These are phyloP conservation scores for Periconia digitata DNA, from an alignment of 2,329 filamentous ascomycete genomes.

Conservation along the genomic window DNA sequence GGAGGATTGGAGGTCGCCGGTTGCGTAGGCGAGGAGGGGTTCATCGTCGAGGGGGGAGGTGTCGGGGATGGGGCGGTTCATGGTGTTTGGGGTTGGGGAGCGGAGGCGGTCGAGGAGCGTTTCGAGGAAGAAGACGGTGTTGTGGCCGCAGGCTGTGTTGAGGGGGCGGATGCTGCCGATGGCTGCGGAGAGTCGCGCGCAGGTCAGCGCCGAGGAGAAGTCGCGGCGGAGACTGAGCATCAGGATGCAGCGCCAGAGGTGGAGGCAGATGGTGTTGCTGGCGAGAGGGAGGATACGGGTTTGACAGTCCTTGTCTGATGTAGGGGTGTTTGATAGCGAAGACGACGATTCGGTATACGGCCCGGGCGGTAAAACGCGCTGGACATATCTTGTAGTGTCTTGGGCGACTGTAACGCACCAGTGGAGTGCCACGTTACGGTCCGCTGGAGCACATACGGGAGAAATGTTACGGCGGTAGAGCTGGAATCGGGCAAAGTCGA, in stretches of 20 bases:
- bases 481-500: slow-evolving; percentile 81
- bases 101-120: slow-evolving; percentile 61
- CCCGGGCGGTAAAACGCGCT: slow-evolving; percentile 60
- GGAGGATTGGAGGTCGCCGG: slow-evolving; percentile 82
- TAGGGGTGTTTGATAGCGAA: slow-evolving; percentile 16
- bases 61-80: slow-evolving; percentile 51
- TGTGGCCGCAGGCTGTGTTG: slow-evolving; percentile 77
- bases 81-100: slow-evolving; percentile 61
- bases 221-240: slow-evolving; percentile 76
- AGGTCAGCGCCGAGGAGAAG: slow-evolving; percentile 70
- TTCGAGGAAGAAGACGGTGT: slow-evolving; percentile 78
- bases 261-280: slow-evolving; percentile 74
- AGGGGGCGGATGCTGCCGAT: slow-evolving; percentile 73
- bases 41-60: too few relatives aligned
- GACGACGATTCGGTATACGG: not conserved
- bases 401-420: slow-evolving; percentile 73
- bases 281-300: slow-evolving; percentile 66
- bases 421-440: slow-evolving; percentile 72
- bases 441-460: slow-evolving; percentile 66
- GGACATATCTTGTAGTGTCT: slow-evolving; percentile 77
- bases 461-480: slow-evolving; percentile 88
- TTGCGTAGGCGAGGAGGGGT: slow-evolving; percentile 75
- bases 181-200: slow-evolving; percentile 69
- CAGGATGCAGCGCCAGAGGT: slow-evolving; percentile 84
- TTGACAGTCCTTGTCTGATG: slow-evolving; percentile 48